phyloP scores from a whole-genome alignment of 75 land plant genomes.

The Sequoia sempervirens region DNA sequence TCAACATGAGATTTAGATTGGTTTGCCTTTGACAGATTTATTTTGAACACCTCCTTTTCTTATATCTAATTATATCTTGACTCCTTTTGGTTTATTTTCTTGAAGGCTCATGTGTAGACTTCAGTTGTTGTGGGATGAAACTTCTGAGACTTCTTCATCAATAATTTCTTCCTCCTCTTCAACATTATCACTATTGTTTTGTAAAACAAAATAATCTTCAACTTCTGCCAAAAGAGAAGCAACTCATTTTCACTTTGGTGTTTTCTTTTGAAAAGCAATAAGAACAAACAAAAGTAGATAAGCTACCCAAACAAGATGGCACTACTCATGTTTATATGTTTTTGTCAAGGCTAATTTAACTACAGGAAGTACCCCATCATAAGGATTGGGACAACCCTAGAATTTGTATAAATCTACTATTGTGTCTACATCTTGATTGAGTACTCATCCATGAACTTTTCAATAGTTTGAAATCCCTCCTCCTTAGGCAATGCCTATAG shows the following conservation, averaged over 20 bases:
- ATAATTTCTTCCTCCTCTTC: not conserved
- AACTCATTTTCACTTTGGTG: constrained; percentile 66
- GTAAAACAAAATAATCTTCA: constrained; percentile 52
- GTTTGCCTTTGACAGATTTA: constrained; percentile 33
- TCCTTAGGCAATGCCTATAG: constrained; percentile 72
- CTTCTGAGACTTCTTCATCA: constrained; percentile 17
- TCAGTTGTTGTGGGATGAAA: constrained; percentile 6
- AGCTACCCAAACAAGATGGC: constrained; percentile 61
- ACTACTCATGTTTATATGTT: constrained; percentile 73
- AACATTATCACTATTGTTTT: constrained; percentile 37
- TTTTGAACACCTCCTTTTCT: constrained; percentile 33
- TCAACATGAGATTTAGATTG: constrained; percentile 24
- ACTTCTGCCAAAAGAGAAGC: constrained; percentile 44
- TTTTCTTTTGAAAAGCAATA: constrained; percentile 78
- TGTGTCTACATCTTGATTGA: too few species aligned
- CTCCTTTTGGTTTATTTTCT: constrained; percentile 45
- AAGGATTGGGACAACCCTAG: constrained; percentile 79
- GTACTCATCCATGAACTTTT: constrained; percentile 79
- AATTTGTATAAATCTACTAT: too few species aligned
- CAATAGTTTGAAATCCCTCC: constrained; percentile 72
- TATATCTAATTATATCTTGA: constrained; percentile 60
- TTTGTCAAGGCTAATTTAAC: constrained; percentile 91
- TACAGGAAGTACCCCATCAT: constrained; percentile 80
- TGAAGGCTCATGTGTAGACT: constrained; percentile 40
- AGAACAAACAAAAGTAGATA: constrained; percentile 50